Base-by-base conservation (phyloP, 1,284 basidiomycete species). In the Ceratobasidium theobromae region DNA sequence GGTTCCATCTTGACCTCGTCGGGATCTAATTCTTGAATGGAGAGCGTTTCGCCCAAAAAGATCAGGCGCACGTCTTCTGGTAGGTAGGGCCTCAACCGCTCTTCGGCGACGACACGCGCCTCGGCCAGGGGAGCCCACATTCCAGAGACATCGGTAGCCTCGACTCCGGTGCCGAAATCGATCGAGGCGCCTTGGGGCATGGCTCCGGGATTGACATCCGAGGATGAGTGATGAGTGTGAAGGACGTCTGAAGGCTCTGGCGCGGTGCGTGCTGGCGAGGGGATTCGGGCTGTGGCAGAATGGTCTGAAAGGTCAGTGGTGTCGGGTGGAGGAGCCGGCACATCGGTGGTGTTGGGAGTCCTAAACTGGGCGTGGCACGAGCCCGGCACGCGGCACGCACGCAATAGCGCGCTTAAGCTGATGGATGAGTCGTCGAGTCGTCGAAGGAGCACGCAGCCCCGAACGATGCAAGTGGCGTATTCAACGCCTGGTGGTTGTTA, bases 111-210 rank as follows among this genome's bases (percentile, higher is more conserved):
- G 21, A 35, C 18, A 40, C 58, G 58, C 11, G 58, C 58, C 11
- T 62, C 58, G 2, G 30, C 58, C 14, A 62, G 58, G 1, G 58
- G 58, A 25, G 46, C 49, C 58, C 58, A 62, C 58, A 62, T 62
- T 9, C 58, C 58, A 27, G 58, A 51, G n/a, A 52, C 35, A 30
- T 62, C 58, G 21, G 58, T 33, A 11, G 48, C 48, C 58, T 62
- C 58, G 35, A 62, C 35, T 16, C 58, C 58, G 21, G 35, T 62
- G 12, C 58, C 58, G 41, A 62, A 62, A 25, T 62, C 58, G 35
- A 62, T 62, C 14, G 58, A 62, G n/a, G 58, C 48, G n/a, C 46
- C 58, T 11, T 38, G 58, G 21, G 58, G 58, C 55, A 60, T 60
- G 9, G 28, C 41, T 30, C n/a, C 45, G 5, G 46, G 58, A 14